These are phyloP conservation scores for Fusarium compactum DNA, from an alignment of 2,329 filamentous ascomycete species.

Conservation along the genomic window DNA sequence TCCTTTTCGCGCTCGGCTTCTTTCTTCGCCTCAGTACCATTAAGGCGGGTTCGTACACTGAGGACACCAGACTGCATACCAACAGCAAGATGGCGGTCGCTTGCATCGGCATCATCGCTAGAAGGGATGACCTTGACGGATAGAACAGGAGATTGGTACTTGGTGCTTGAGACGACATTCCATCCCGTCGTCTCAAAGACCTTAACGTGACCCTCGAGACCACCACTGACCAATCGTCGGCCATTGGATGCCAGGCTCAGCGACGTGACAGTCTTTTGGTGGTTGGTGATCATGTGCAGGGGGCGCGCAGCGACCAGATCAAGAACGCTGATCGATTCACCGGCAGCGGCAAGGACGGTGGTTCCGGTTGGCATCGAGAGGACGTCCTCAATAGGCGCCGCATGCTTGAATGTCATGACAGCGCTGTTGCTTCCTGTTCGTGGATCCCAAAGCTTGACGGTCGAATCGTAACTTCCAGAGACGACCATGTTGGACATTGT, in stretches of 20 bases:
- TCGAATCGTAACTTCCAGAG: slow-evolving; percentile 94
- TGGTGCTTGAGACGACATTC: slow-evolving; percentile 95
- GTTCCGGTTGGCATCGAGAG: slow-evolving; percentile 88
- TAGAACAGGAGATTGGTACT: slow-evolving; percentile 92
- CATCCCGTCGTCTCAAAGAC: slow-evolving; percentile 93
- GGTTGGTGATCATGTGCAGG: slow-evolving; percentile 87
- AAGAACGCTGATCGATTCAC: slow-evolving; percentile 88
- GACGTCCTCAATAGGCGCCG: slow-evolving; percentile 89
- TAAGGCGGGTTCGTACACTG: slow-evolving; percentile 88
- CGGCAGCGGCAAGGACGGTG: slow-evolving; percentile 85
- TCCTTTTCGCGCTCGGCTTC: slow-evolving; percentile 83
- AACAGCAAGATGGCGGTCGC: slow-evolving; percentile 93
- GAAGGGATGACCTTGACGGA: slow-evolving; percentile 78
- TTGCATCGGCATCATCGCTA: slow-evolving; percentile 58
- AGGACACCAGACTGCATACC: slow-evolving; percentile 96
- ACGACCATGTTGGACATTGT: slow-evolving; percentile 80
- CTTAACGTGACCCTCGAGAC: slow-evolving; percentile 95
- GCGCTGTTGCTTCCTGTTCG: slow-evolving; percentile 73
- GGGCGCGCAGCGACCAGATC: slow-evolving; percentile 93
- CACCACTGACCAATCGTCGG: slow-evolving; percentile 85
- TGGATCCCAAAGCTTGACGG: slow-evolving; percentile 93
- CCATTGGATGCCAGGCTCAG: slow-evolving; percentile 85
- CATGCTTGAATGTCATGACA: slow-evolving; percentile 95
- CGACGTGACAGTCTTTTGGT: slow-evolving; percentile 97
- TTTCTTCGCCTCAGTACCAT: slow-evolving; percentile 81